A percentile compares a stretch with the other conserved stretches of the same genome.
Evolutionary conservation across 768 basidiomycete genomes (phyloP).

Genomic region (Gautieria morchelliformis): DNA sequence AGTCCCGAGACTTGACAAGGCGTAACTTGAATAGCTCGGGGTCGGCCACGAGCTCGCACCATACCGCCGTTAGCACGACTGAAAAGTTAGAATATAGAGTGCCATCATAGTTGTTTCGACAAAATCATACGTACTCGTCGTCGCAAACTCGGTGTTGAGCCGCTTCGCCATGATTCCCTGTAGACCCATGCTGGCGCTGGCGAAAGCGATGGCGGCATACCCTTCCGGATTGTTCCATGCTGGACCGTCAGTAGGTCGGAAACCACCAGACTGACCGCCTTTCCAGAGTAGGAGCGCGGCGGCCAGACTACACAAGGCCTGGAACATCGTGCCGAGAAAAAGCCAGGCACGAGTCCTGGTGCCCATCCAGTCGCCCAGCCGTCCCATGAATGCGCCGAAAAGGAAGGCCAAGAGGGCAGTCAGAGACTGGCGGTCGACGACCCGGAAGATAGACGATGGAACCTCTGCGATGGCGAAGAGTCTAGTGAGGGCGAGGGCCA

Average conservation of each 20-base stretch:
- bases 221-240: constrained; percentile 61
- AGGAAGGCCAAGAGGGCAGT: constrained; percentile 74
- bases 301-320: constrained; percentile 68
- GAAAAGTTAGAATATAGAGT: constrained; percentile 6
- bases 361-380: constrained; percentile 78
- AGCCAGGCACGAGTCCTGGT: constrained; percentile 69
- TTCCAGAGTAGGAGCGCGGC: constrained; percentile 66
- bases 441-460: constrained; percentile 43
- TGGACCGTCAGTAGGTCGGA: constrained; percentile 15
- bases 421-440: constrained; percentile 76
- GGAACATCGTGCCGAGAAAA: constrained; percentile 57
- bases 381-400: constrained; percentile 65
- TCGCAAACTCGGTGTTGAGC: constrained; percentile 69
- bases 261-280: constrained; percentile 37
- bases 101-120: neutral
- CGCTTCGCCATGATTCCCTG: constrained; percentile 84
- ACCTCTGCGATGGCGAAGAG: constrained; percentile 37
- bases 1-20: constrained; percentile 53
- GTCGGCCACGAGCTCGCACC: constrained; percentile 83
- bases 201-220: constrained; percentile 66
- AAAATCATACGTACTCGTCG: constrained; percentile 45
- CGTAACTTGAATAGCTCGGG: constrained; percentile 57
- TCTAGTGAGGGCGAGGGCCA: constrained; percentile 72
- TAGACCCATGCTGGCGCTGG: constrained; percentile 71
- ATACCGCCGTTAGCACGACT: constrained; percentile 81